Conservation (phyloP, 2,329 filamentous ascomycete genomes). For the Penicillium decumbens region DNA sequence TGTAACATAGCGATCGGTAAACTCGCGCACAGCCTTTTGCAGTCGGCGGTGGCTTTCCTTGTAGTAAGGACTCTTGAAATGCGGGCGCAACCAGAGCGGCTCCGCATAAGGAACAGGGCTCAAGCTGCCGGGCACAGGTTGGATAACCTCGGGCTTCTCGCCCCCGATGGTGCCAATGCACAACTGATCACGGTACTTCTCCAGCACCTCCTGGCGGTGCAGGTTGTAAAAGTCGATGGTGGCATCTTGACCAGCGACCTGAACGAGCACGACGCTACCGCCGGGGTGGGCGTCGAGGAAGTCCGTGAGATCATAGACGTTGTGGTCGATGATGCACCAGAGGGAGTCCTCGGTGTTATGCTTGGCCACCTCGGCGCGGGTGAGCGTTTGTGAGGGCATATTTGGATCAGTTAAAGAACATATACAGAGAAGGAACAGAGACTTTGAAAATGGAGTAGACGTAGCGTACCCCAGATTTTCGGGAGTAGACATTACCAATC, state of each 20-base stretch:
- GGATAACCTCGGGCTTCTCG: slow-evolving; percentile 70
- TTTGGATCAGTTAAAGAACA: not conserved
- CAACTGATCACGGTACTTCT: slow-evolving; percentile 67
- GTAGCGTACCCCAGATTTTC: slow-evolving; percentile 13
- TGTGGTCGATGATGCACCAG: slow-evolving; percentile 81
- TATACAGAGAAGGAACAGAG: not conserved
- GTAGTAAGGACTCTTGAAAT: slow-evolving; percentile 77
- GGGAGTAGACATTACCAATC: slow-evolving; percentile 9
- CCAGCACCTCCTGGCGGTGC: slow-evolving; percentile 81
- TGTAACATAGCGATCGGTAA: slow-evolving; percentile 65
- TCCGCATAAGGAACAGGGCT: slow-evolving; percentile 78
- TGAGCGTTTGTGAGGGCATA: slow-evolving; percentile 31
- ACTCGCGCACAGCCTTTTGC: slow-evolving; percentile 65
- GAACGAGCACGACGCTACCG: slow-evolving; percentile 70
- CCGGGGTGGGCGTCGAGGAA: slow-evolving; percentile 83
- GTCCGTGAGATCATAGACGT: slow-evolving; percentile 80
- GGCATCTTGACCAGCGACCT: slow-evolving; percentile 76
- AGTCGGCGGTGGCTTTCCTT: slow-evolving; percentile 66
- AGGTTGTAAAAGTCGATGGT: slow-evolving; percentile 86
- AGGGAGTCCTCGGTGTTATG: slow-evolving; percentile 71
- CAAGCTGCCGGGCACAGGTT: slow-evolving; percentile 65
- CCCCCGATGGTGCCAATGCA: slow-evolving; percentile 70
- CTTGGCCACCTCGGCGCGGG: slow-evolving; percentile 62
- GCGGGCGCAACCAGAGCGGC: slow-evolving; percentile 72
- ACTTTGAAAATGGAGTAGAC: not conserved